phyloP scores from a whole-genome alignment of 805 yeast genomes.

The Candida awuae region DNA sequence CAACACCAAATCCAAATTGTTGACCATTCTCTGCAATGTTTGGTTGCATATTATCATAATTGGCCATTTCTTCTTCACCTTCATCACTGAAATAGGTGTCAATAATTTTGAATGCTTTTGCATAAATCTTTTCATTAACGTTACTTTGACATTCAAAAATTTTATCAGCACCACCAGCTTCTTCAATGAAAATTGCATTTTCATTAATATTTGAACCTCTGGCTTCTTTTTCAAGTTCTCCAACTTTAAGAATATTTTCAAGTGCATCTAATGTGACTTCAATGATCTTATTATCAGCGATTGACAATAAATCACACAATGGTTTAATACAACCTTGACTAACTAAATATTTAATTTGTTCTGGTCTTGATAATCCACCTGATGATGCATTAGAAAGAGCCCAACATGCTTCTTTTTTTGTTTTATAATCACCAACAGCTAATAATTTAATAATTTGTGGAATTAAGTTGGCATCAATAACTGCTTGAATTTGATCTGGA shows the following conservation, averaged over 20 bases:
- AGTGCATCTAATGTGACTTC: conserved; percentile 94
- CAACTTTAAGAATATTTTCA: conserved; percentile 88
- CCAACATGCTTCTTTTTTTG: conserved; percentile 99
- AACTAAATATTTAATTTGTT: conserved; percentile 87
- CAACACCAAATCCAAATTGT: conserved; percentile 81
- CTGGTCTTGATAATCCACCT: conserved; percentile 88
- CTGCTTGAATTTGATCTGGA: conserved; percentile 91
- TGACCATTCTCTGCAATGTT: conserved; percentile 51
- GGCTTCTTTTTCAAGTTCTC: conserved; percentile 83
- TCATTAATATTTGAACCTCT: conserved; percentile 65
- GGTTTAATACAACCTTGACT: conserved; percentile 96
- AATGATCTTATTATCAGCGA: conserved; percentile 85
- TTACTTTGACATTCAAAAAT: conserved; percentile 88
- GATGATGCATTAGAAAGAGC: conserved; percentile 96
- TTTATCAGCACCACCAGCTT: conserved; percentile 97
- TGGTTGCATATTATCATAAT: conserved; percentile 54
- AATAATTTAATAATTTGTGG: conserved; percentile 81
- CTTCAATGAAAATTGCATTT: conserved; percentile 88
- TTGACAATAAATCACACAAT: conserved; percentile 79
- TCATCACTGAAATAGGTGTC: conserved; percentile 90
- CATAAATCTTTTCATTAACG: conserved; percentile 85
- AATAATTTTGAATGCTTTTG: conserved; percentile 83
- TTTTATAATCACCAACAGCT: conserved; percentile 82
- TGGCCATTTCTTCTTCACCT: conserved; percentile 38
- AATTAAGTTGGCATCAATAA: conserved; percentile 85